A percentile compares a stretch with the other conserved stretches of the same genome.
Evolutionary conservation across 306 rosid species (phyloP).

Genomic region (cucumber (Cucumis sativus)): DNA sequence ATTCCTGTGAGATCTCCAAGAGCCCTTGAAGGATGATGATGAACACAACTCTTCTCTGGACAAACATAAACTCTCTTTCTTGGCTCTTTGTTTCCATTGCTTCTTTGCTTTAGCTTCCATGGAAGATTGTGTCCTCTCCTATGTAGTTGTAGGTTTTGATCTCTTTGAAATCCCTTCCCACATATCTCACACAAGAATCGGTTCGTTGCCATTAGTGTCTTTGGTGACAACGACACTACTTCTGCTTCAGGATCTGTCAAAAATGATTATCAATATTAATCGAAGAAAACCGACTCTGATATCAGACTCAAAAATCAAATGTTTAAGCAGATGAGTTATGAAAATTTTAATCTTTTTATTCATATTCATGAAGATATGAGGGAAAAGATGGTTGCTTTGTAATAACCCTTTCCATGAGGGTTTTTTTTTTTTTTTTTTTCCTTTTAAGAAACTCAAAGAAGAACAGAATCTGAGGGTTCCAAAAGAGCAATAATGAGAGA

Average conservation of each 20-base stretch:
- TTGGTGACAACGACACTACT: conserved; percentile 76
- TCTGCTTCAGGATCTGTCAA: conserved; percentile 80
- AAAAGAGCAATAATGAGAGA: not conserved
- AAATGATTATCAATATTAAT: not conserved
- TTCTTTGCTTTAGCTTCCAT: conserved; percentile 85
- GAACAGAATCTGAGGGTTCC: not conserved
- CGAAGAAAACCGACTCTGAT: not conserved
- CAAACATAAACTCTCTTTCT: conserved; percentile 76
- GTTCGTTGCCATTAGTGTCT: conserved; percentile 82
- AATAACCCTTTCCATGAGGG: not conserved
- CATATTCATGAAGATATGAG: not conserved
- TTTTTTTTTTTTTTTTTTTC: not conserved
- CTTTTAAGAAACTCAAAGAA: not conserved
- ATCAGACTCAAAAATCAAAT: not conserved
- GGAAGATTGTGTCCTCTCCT: conserved; percentile 85
- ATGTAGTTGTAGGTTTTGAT: conserved; percentile 81
- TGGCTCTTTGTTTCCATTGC: conserved; percentile 32
- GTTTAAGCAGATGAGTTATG: not conserved
- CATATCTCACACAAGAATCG: conserved; percentile 83
- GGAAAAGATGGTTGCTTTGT: not conserved
- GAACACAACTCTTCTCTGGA: conserved; percentile 72
- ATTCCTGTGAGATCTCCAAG: conserved; percentile 91
- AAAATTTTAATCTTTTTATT: not conserved
- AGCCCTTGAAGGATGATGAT: conserved; percentile 73
- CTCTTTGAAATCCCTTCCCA: conserved; percentile 85